Evolutionary conservation across 176 grass and related monocot genomes (phyloP), one percentile per base, ranked within the genome.

Genomic region (Hsuehochloa calcarea): DNA sequence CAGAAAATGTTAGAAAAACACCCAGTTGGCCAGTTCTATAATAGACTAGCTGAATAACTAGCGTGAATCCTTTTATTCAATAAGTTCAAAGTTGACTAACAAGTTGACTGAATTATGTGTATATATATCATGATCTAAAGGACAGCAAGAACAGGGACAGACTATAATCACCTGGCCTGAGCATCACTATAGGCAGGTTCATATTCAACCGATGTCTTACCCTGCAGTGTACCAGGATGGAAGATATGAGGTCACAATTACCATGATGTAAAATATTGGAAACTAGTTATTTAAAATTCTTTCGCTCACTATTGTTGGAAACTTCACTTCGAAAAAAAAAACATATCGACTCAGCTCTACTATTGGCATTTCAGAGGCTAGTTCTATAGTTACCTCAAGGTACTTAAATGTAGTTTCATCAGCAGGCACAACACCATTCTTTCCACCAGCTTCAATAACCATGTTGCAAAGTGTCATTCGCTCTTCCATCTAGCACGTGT

Each of bases 401-500:
- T 93, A 95, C 63, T 98, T 95, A 56, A 98, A 93, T 90, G 95
- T 98, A 88, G 89, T 95, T 70, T 82, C 82, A 79, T 98, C 93
- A 74, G 91, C 82, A 86, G 95, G 89, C 20, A 98, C 85, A 45
- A 98, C 87, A 67, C 91, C 95, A 61, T 98, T 98, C 83, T 95
- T 98, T 16, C 95, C 93, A 38, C 93, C 95, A 67, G 95, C 95
- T 88, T 98, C 93, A 85, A 98, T 67, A 80, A 95, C 92, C 95
- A 98, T 95, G 65, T 98, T 95, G 80, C 95, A 95, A 31, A 95
- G 72, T 68, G 95, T 98, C 95, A 98, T 98, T 75, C 92, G 82
- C 80, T 98, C 95, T 87, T 98, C 95, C 90, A 98, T 95, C 95
- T 97, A 83, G 78, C 63, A 85, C 71, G 3, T 50, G 61, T 65